Evolutionary conservation across 768 basidiomycete genomes (phyloP).

Genomic region (Mycena filopes): DNA sequence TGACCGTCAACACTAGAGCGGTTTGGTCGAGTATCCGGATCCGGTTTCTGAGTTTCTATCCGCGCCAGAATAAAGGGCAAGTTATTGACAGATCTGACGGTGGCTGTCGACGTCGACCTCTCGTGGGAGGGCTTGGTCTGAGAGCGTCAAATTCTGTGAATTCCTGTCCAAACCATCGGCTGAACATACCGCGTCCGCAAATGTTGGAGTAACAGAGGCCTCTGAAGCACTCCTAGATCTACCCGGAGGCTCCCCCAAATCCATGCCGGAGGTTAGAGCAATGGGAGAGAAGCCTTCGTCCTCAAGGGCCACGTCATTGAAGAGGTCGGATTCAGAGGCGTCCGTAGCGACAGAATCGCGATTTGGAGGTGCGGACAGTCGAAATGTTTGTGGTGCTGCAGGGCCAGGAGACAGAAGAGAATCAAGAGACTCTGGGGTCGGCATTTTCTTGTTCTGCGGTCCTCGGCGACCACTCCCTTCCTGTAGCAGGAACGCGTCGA

Average conservation of each 20-base stretch:
- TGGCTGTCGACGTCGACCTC: constrained; percentile 70
- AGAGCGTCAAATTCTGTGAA: constrained; percentile 37
- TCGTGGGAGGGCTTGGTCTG: constrained; percentile 57
- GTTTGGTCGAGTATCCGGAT: constrained; percentile 46
- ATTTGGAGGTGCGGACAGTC: neutral
- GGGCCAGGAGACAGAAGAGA: constrained; percentile 26
- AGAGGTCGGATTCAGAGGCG: constrained; percentile 58
- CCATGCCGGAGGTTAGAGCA: constrained; percentile 42
- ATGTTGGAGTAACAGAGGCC: constrained; percentile 54
- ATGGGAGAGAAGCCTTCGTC: constrained; percentile 57
- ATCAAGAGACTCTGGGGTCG: constrained; percentile 21
- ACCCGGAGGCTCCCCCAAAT: constrained; percentile 15
- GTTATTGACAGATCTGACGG: constrained; percentile 62
- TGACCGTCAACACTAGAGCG: constrained; percentile 71
- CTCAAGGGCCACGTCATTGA: constrained; percentile 71
- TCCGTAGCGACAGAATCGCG: constrained; percentile 48
- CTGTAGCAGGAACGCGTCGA: too few relatives aligned
- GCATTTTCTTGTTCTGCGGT: constrained; percentile 3
- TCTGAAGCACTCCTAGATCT: constrained; percentile 43
- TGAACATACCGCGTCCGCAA: constrained; percentile 36
- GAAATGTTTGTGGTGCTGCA: constrained; percentile 17
- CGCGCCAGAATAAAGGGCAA: constrained; percentile 66
- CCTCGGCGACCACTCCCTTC: too few relatives aligned
- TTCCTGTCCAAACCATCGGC: constrained; percentile 19
- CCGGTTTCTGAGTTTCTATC: constrained; percentile 59